These are phyloP conservation scores for Brassica balearica DNA, from an alignment of 441 rosid species.

Conservation along the genomic window DNA sequence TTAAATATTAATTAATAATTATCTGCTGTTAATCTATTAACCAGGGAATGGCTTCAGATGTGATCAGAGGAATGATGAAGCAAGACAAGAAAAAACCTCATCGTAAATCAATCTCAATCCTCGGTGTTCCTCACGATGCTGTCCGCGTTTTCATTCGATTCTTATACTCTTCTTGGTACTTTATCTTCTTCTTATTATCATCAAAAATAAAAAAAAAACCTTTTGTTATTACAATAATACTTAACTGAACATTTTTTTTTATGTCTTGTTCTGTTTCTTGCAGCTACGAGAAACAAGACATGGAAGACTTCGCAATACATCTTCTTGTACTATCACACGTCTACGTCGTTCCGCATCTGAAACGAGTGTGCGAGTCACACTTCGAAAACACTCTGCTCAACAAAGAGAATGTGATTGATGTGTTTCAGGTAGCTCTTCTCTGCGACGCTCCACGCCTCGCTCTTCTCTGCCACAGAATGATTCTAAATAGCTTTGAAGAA, in stretches of 20 bases:
- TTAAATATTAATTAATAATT: neutral
- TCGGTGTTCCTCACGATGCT: constrained; percentile 77
- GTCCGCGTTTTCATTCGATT: constrained; percentile 80
- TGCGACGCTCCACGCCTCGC: constrained; percentile 86
- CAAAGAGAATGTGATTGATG: constrained; percentile 73
- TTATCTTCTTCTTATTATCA: too few species aligned
- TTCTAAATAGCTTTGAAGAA: constrained; percentile 54
- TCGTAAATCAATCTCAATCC: constrained; percentile 59
- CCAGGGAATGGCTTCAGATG: constrained; percentile 91
- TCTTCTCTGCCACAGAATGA: constrained; percentile 70
- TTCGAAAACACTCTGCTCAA: constrained; percentile 64
- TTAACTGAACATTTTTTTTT: neutral
- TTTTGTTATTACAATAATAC: neutral
- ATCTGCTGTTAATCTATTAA: neutral
- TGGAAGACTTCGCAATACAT: constrained; percentile 69
- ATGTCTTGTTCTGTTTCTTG: constrained; percentile 35
- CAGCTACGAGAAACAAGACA: constrained; percentile 74
- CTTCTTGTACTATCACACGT: constrained; percentile 81
- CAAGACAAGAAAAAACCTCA: constrained; percentile 53
- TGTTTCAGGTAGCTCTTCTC: constrained; percentile 80
- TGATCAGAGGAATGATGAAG: constrained; percentile 74
- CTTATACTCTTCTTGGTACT: constrained; percentile 86
- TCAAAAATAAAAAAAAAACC: neutral
- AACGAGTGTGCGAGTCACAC: constrained; percentile 60
- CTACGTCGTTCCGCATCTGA: constrained; percentile 70